These are phyloP conservation scores for Pythium aristosporum DNA, from an alignment of 352 stramenopile species.

Conservation along the genomic window DNA sequence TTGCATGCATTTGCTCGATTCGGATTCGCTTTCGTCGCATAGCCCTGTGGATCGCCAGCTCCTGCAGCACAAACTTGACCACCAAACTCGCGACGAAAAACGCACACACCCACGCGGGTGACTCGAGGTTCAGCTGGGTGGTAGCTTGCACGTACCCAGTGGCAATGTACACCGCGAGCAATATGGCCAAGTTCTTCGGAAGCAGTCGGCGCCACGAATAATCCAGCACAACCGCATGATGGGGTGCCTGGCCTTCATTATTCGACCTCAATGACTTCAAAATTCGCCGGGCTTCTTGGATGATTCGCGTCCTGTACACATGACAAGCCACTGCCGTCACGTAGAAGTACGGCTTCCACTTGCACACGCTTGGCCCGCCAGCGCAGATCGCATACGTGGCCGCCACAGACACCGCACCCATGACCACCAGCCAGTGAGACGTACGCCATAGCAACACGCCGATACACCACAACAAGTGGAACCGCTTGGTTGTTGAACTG, in stretches of 20 bases:
- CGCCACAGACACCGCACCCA: background rate
- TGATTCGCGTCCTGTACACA: background rate
- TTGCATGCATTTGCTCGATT: conserved; percentile 19
- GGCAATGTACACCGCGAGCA: background rate
- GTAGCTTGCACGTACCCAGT: conserved; percentile 7
- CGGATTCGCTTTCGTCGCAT: conserved; percentile 10
- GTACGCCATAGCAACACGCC: background rate
- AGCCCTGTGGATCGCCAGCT: conserved; percentile 1
- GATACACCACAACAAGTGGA: conserved; percentile 2
- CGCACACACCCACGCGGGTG: background rate
- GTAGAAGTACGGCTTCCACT: conserved; percentile 10
- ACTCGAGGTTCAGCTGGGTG: conserved; percentile 1
- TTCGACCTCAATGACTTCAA: background rate
- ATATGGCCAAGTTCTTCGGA: conserved; percentile 8
- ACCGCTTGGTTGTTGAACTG: background rate
- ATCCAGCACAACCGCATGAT: background rate
- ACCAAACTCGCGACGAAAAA: conserved; percentile 1
- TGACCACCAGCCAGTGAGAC: background rate
- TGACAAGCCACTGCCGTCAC: background rate
- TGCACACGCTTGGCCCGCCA: background rate
- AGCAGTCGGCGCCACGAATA: background rate
- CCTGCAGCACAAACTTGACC: conserved; percentile 10
- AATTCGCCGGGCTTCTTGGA: background rate
- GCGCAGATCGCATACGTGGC: background rate
- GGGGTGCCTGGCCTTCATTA: background rate